Conservation (phyloP, 192 early-diverging fungal genomes). For the Entomortierella beljakovae region DNA sequence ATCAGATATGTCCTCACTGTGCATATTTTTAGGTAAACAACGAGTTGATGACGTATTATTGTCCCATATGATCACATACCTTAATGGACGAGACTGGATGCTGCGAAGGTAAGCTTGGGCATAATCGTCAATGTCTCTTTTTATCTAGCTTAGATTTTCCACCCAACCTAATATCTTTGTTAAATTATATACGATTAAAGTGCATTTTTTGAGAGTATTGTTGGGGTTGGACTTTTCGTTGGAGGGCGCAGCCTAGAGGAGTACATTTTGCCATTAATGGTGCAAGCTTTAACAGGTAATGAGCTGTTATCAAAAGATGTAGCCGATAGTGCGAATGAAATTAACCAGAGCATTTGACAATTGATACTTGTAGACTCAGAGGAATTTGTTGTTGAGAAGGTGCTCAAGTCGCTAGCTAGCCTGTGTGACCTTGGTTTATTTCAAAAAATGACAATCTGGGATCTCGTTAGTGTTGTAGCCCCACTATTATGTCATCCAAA, state of each 20-base stretch:
- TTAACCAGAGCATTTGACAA: too few species aligned
- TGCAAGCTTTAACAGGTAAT: constrained; percentile 80
- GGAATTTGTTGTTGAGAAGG: constrained; percentile 93
- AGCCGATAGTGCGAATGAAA: not conserved
- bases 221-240: constrained; percentile 90
- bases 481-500: constrained; percentile 86
- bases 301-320: not conserved
- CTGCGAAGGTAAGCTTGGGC: constrained; percentile 73
- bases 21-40: constrained; percentile 86
- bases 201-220: constrained; percentile 94
- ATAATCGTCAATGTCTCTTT: not conserved
- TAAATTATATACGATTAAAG: constrained; percentile 55
- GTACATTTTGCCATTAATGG: constrained; percentile 95
- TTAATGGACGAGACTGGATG: constrained; percentile 97
- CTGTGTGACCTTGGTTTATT: constrained; percentile 84
- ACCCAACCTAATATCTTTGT: too few species aligned
- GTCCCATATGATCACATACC: constrained; percentile 95
- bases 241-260: constrained; percentile 89
- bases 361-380: constrained; percentile 85
- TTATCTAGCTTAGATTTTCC: too few species aligned
- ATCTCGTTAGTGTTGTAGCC: constrained; percentile 73
- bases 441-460: constrained; percentile 80
- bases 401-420: constrained; percentile 82
- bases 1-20: constrained; percentile 81
- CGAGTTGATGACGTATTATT: constrained; percentile 86